These are phyloP conservation scores for Pseudocercospora ulei DNA, from an alignment of 2,329 filamentous ascomycete genomes.

Conservation along the genomic window DNA sequence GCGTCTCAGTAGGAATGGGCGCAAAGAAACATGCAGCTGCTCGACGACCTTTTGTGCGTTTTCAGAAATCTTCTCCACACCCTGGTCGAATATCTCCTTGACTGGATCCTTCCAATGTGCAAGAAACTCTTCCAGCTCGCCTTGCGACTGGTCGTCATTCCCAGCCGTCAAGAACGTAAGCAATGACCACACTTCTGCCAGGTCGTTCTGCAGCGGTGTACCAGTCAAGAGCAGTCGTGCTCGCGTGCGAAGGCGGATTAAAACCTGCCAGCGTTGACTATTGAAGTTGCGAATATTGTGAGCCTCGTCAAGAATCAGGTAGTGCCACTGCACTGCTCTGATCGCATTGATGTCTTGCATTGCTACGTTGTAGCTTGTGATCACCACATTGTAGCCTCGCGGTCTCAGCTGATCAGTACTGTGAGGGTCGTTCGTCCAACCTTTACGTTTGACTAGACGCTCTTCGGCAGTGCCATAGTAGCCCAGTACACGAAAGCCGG, in stretches of 20 bases:
- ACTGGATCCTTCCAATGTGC: slow-evolving; percentile 93
- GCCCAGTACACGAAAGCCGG: slow-evolving; percentile 93
- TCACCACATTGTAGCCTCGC: slow-evolving; percentile 94
- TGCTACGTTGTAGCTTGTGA: slow-evolving; percentile 95
- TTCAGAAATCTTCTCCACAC: slow-evolving; percentile 84
- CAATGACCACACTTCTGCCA: slow-evolving; percentile 93
- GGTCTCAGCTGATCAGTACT: slow-evolving; percentile 67
- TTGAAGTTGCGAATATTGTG: slow-evolving; percentile 99
- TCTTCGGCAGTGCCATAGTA: slow-evolving; percentile 95
- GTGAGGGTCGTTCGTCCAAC: slow-evolving; percentile 70
- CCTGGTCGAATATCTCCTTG: slow-evolving; percentile 90
- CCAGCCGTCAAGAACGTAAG: slow-evolving; percentile 94
- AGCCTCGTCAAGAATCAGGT: slow-evolving; percentile 94
- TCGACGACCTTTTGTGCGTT: slow-evolving; percentile 85
- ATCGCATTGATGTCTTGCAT: slow-evolving; percentile 90
- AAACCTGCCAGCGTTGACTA: slow-evolving; percentile 89
- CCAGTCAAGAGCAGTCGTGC: slow-evolving; percentile 81
- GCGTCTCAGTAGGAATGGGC: slow-evolving; percentile 81
- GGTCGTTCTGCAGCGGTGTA: slow-evolving; percentile 90
- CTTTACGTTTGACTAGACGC: slow-evolving; percentile 76
- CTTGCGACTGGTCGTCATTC: slow-evolving; percentile 68
- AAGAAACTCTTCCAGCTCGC: slow-evolving; percentile 89
- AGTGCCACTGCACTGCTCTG: slow-evolving; percentile 88
- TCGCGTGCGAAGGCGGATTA: slow-evolving; percentile 86
- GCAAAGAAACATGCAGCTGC: slow-evolving; percentile 85